Conservation (phyloP, 495 filamentous ascomycete genomes). For the Aspergillus conjunctus region DNA sequence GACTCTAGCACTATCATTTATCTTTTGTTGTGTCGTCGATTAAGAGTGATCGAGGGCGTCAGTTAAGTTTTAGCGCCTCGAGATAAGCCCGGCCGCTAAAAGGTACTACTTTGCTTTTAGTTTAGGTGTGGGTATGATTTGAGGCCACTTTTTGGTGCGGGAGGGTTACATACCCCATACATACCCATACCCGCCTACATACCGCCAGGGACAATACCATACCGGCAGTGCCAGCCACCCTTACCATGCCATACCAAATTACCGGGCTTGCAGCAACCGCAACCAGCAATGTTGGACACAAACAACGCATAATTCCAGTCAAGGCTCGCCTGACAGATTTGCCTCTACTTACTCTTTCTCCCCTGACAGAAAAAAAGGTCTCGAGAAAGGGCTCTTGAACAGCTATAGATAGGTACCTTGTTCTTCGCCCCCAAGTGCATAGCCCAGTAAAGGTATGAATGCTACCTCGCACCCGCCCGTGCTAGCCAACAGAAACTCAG, state of each 20-base stretch:
- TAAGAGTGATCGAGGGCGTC: neutral
- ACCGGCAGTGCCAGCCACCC: neutral
- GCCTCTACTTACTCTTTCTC: no score
- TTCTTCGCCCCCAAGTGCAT: neutral
- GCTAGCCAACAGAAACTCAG: conserved; percentile 5
- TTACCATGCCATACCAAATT: neutral
- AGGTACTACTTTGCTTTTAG: neutral
- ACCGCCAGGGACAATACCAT: neutral
- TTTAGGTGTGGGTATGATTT: conserved; percentile 3
- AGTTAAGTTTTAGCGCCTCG: conserved; percentile 1
- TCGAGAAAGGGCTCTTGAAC: neutral
- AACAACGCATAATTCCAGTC: no score
- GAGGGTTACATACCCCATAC: conserved; percentile 7
- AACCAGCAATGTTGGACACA: no score
- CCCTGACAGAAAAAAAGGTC: no score
- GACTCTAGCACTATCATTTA: neutral
- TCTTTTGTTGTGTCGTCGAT: neutral
- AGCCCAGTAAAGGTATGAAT: neutral
- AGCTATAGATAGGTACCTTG: neutral
- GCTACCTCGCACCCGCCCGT: conserved; percentile 15
- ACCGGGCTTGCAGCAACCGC: neutral
- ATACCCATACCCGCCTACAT: neutral
- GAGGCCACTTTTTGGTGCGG: neutral
- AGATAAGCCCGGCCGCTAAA: conserved; percentile 5
- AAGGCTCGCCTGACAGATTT: no score